Percentiles rank a stretch among this genome's conserved stretches.
phyloP scores from a whole-genome alignment of 371 early-diverging fungal genomes.

The Rhizomucor pusillus region DNA sequence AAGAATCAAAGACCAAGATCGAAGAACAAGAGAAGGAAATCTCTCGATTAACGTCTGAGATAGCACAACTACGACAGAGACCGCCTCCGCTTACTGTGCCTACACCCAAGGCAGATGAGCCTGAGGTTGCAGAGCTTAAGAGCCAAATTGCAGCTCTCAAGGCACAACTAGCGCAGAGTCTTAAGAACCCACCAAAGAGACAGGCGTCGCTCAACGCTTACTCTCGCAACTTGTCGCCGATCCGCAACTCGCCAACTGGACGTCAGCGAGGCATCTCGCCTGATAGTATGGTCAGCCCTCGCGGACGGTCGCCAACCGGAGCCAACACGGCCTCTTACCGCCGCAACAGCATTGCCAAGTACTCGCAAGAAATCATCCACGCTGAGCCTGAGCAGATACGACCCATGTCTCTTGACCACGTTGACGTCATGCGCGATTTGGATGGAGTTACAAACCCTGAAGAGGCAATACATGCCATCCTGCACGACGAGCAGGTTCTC shows the following conservation, averaged over 20 bases:
- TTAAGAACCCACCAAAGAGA: slow-evolving; percentile 38
- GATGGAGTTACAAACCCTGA: slow-evolving; percentile 41
- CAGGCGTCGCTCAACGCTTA: slow-evolving; percentile 39
- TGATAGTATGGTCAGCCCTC: slow-evolving; percentile 24
- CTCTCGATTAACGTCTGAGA: slow-evolving; percentile 63
- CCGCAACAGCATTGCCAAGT: slow-evolving; percentile 29
- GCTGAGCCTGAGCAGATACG: slow-evolving; percentile 28
- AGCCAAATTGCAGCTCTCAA: slow-evolving; percentile 52
- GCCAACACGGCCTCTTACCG: slow-evolving; percentile 23
- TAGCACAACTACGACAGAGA: slow-evolving; percentile 57
- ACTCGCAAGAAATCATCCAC: slow-evolving; percentile 8
- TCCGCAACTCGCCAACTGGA: slow-evolving; percentile 17
- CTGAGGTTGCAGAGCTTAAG: slow-evolving; percentile 45
- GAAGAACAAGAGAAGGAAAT: slow-evolving; percentile 69
- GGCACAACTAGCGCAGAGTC: slow-evolving; percentile 45
- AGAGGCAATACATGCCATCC: slow-evolving; percentile 52
- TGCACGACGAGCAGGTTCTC: slow-evolving; percentile 67
- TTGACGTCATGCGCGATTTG: slow-evolving; percentile 22
- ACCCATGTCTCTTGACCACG: slow-evolving; percentile 43
- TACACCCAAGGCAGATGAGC: slow-evolving; percentile 16
- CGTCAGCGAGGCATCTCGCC: slow-evolving; percentile 36
- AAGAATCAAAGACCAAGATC: slow-evolving; percentile 53
- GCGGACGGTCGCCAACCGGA: slow-evolving; percentile 39
- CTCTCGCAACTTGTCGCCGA: slow-evolving; percentile 35
- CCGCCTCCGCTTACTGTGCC: slow-evolving; percentile 13